Percentiles rank a stretch among this genome's conserved stretches.
Evolutionary conservation across 352 stramenopile genomes (phyloP).

Genomic region (Phytopythium sindhum): DNA sequence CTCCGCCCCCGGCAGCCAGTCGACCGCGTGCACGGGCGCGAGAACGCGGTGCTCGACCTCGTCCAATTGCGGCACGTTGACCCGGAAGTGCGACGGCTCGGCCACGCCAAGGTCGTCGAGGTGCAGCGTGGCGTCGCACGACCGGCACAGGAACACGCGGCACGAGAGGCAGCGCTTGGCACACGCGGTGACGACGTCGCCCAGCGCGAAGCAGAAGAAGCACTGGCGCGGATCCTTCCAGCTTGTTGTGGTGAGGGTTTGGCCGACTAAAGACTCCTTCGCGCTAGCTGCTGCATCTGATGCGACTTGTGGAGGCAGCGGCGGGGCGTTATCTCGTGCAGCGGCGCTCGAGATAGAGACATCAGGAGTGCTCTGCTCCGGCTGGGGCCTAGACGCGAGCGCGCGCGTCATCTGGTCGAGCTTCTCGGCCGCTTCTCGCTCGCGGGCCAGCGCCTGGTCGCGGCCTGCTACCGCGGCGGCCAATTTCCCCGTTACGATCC

Average conservation of each 20-base stretch:
- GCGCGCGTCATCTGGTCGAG: constrained; percentile 21
- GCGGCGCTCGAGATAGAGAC: neutral
- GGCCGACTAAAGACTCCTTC: no score
- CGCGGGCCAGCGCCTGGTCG: constrained; percentile 35
- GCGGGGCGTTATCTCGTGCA: neutral
- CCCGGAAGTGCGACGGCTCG: constrained; percentile 42
- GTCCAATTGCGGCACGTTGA: constrained; percentile 20
- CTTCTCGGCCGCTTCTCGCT: constrained; percentile 21
- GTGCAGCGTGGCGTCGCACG: constrained; percentile 50
- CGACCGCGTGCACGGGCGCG: neutral
- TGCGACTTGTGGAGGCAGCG: neutral
- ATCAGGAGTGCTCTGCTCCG: neutral
- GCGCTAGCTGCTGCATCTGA: no score
- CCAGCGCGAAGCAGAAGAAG: constrained; percentile 30
- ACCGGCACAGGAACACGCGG: constrained; percentile 32
- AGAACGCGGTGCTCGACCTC: neutral
- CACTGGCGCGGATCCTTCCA: constrained; percentile 15
- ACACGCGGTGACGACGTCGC: constrained; percentile 4
- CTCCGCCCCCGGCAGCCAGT: neutral
- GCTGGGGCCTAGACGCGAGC: neutral
- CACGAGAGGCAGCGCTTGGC: constrained; percentile 48
- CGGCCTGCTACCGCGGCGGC: constrained; percentile 30
- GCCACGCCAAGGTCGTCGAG: constrained; percentile 61
- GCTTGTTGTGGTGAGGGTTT: no score
- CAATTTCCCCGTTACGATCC: constrained; percentile 46